Percentiles rank a stretch among this genome's conserved stretches.
phyloP scores from a whole-genome alignment of 345 rosid species.

The Hevea brasiliensis region DNA sequence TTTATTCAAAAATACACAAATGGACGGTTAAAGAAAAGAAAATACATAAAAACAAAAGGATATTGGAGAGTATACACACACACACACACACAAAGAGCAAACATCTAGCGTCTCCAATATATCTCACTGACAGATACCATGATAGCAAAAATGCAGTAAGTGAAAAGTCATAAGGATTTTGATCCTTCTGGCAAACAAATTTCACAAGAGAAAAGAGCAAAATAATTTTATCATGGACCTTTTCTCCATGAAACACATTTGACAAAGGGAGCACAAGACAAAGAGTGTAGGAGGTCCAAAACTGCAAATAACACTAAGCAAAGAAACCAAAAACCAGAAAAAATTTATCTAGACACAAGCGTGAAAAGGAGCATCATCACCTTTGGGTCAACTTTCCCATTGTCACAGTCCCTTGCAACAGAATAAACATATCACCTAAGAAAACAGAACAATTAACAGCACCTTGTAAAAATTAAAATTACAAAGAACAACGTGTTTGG shows the following conservation, averaged over 20 bases:
- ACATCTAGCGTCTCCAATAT: neutral
- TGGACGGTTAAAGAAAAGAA: neutral
- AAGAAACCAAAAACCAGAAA: neutral
- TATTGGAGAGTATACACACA: neutral
- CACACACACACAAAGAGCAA: neutral
- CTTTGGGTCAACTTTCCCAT: slow-evolving; percentile 74
- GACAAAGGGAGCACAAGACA: neutral
- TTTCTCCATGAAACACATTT: neutral
- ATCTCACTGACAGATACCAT: no score
- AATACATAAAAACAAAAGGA: neutral
- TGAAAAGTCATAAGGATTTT: neutral
- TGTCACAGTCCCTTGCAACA: slow-evolving; percentile 81
- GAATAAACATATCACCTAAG: slow-evolving; percentile 84
- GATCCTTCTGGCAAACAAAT: neutral
- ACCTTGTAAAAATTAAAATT: neutral
- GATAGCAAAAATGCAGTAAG: no score
- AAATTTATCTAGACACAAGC: neutral
- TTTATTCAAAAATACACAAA: no score
- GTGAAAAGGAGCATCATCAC: slow-evolving; percentile 28
- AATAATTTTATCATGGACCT: neutral
- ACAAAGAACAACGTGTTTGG: neutral
- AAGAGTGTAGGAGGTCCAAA: neutral
- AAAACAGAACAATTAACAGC: slow-evolving; percentile 11
- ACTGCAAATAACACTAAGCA: neutral
- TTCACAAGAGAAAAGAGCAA: neutral